Percentiles rank a stretch among this genome's conserved stretches.
phyloP scores from a whole-genome alignment of 768 basidiomycete species.

The Kwoniella bestiolae region DNA sequence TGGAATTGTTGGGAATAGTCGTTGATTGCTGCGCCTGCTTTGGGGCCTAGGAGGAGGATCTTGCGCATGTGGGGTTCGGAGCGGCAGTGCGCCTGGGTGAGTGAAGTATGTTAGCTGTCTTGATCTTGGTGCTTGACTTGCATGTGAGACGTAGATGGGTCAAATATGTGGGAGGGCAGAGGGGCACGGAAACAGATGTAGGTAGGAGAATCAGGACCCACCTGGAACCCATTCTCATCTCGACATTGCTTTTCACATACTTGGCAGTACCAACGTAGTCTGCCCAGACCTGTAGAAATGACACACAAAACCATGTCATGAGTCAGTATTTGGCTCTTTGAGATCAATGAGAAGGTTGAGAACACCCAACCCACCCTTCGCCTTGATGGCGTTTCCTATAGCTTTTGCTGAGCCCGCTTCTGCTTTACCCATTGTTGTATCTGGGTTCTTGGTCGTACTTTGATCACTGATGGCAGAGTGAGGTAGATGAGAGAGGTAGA shows the following conservation, averaged over 20 bases:
- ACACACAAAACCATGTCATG: no score
- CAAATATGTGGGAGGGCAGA: background rate
- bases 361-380: slow-evolving; percentile 65
- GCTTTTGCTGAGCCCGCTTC: slow-evolving; percentile 58
- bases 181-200: background rate
- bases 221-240: slow-evolving; percentile 89
- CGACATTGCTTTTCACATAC: slow-evolving; percentile 98
- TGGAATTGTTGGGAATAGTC: slow-evolving; percentile 89
- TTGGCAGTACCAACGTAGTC: slow-evolving; percentile 97
- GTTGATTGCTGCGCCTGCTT: slow-evolving; percentile 87
- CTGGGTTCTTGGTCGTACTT: background rate
- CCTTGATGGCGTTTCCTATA: slow-evolving; percentile 84
- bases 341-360: no score
- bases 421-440: slow-evolving; percentile 50
- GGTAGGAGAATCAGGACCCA: slow-evolving; percentile 15
- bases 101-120: no score
- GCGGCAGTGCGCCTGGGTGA: slow-evolving; percentile 35
- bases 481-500: background rate
- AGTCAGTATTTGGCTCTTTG: no score
- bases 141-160: no score
- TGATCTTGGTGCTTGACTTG: no score
- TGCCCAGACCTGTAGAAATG: slow-evolving; percentile 67
- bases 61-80: slow-evolving; percentile 88
- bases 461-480: no score
- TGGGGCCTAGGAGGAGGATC: slow-evolving; percentile 95